Base-by-base conservation (phyloP, 148 eudicot species). In the Diospyros lotus region DNA sequence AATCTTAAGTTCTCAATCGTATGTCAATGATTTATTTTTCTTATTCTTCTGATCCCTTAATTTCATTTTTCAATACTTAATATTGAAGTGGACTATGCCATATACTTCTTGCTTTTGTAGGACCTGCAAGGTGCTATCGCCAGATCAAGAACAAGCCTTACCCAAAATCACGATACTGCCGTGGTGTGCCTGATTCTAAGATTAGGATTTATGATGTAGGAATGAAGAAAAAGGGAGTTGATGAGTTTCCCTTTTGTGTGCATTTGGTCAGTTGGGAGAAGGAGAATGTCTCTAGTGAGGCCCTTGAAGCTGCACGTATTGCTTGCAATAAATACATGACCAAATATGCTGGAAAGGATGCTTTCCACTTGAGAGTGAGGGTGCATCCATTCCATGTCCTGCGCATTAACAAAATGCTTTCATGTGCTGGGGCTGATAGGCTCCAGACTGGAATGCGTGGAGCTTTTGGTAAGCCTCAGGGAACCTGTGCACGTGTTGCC, bases 381-480 rank as follows among this genome's bases (percentile, higher is more conserved):
- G 87, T 85, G 9, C 87, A 85, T 15, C 87, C 87, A 1, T 85
- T 85, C 83, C 84, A 84, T 79, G 87, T 84, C 52, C 53, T 84
- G 38, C 82, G 84, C 58, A 84, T 84, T 70, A 84, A 84, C 74
- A 84, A 84, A 66, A 84, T 84, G 87, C 74, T 84, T 69, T 84
- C 87, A 0, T 84, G 87, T 76, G 87, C 87, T 76, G 87, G 87
- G 55, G 87, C 87, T 81, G 87, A 84, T 84, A 84, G 87, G 82
- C 87, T 84, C 80, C 87, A 84, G 64, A 84, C 87, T 43, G 87
- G 87, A 18, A 84, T 81, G 87, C 75, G 87, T 59, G 87, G 87
- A 42, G 87, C 87, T 11, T 84, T 84, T 46, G 87, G 87, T 8
- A 84, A 84, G 76, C 87, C 87, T 7, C 82, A 75, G 46, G 87